phyloP scores from a whole-genome alignment of 768 basidiomycete genomes.

The Hygrophorus russula region DNA sequence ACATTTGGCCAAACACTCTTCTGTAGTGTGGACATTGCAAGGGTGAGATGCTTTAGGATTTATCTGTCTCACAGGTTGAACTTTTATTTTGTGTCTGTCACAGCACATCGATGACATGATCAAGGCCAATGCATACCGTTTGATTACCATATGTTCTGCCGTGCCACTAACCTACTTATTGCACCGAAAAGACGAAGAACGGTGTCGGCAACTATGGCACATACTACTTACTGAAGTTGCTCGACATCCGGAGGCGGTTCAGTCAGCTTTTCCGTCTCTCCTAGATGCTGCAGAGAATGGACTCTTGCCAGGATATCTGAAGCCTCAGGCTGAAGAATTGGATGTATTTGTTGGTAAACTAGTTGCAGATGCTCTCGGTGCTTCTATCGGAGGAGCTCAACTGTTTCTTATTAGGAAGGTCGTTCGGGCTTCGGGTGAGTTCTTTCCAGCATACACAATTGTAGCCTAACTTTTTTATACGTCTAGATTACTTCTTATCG shows the following conservation, averaged over 20 bases:
- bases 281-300: slow-evolving; percentile 29
- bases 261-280: slow-evolving; percentile 23
- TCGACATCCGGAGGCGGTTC: slow-evolving; percentile 17
- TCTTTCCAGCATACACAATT: neutral
- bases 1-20: slow-evolving; percentile 45
- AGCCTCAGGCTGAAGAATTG: slow-evolving; percentile 30
- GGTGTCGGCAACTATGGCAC: slow-evolving; percentile 32
- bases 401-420: slow-evolving; percentile 26
- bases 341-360: slow-evolving; percentile 30
- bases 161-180: slow-evolving; percentile 44
- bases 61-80: neutral
- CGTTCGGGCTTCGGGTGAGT: slow-evolving; percentile 31
- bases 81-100: neutral
- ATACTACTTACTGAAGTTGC: slow-evolving; percentile 33
- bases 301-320: slow-evolving; percentile 33
- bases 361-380: slow-evolving; percentile 25
- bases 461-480: neutral
- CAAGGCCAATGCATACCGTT: slow-evolving; percentile 21
- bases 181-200: slow-evolving; percentile 25
- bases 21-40: slow-evolving; percentile 25
- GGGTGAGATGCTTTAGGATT: slow-evolving; percentile 24
- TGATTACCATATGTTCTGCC: slow-evolving; percentile 29
- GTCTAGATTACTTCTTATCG: slow-evolving; percentile 25
- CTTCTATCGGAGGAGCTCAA: slow-evolving; percentile 13
- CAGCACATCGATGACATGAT: slow-evolving; percentile 39